phyloP scores from a whole-genome alignment of 2,329 filamentous ascomycete species.

The Fusarium chlamydosporum region DNA sequence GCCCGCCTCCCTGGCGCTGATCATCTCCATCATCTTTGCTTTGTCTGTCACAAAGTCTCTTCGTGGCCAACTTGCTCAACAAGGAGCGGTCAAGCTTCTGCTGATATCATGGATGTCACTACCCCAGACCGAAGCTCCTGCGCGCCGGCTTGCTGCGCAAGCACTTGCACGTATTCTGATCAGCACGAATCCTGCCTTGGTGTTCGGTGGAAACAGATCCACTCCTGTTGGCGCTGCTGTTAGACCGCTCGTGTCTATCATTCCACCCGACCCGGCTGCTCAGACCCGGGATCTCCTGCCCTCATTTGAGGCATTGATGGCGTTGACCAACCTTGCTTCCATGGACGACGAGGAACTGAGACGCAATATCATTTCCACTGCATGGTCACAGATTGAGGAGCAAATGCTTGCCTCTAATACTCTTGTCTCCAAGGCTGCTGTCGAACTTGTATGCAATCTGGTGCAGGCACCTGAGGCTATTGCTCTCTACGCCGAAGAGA shows the following conservation, averaged over 20 bases:
- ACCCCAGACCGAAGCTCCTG: slow-evolving; percentile 62
- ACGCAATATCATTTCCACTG: slow-evolving; percentile 77
- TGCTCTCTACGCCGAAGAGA: slow-evolving; percentile 76
- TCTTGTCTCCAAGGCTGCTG: slow-evolving; percentile 83
- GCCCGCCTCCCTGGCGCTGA: slow-evolving; percentile 77
- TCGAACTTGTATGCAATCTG: slow-evolving; percentile 93
- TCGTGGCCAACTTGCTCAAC: slow-evolving; percentile 86
- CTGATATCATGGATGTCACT: slow-evolving; percentile 78
- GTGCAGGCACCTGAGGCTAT: slow-evolving; percentile 77
- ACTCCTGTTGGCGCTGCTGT: slow-evolving; percentile 84
- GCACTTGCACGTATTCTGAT: slow-evolving; percentile 88
- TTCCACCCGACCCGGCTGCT: slow-evolving; percentile 73
- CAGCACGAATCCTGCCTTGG: slow-evolving; percentile 84
- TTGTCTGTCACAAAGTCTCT: slow-evolving; percentile 81
- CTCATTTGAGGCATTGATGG: slow-evolving; percentile 90
- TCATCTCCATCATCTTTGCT: slow-evolving; percentile 81
- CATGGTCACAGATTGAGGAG: slow-evolving; percentile 85
- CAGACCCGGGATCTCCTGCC: slow-evolving; percentile 84
- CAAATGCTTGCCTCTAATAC: slow-evolving; percentile 82
- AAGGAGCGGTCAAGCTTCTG: slow-evolving; percentile 91
- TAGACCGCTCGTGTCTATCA: slow-evolving; percentile 81
- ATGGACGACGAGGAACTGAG: slow-evolving; percentile 76
- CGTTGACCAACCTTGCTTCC: slow-evolving; percentile 93
- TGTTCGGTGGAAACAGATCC: slow-evolving; percentile 84
- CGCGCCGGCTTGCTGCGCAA: slow-evolving; percentile 77